These are phyloP conservation scores for Poa pratensis DNA, from an alignment of 176 grass and related monocot genomes.

Conservation along the genomic window DNA sequence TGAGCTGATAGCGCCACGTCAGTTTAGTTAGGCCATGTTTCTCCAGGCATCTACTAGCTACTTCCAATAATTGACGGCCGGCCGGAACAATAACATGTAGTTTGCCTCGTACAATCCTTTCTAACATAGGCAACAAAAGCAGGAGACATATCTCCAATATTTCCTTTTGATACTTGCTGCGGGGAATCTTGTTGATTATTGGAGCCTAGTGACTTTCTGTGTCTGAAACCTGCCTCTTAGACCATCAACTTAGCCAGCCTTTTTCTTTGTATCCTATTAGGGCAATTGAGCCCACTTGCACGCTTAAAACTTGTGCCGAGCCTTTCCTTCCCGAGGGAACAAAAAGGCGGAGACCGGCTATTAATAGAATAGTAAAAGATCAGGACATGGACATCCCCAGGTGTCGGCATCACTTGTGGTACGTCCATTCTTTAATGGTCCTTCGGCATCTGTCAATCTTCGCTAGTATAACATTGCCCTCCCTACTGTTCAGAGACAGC, in stretches of 20 bases:
- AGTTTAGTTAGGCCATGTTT: slow-evolving; percentile 46
- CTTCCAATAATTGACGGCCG: slow-evolving; percentile 49
- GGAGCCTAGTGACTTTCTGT: slow-evolving; percentile 44
- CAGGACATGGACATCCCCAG: slow-evolving; percentile 74
- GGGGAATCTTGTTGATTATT: slow-evolving; percentile 49
- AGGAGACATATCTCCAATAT: slow-evolving; percentile 46
- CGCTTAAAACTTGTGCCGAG: slow-evolving; percentile 45
- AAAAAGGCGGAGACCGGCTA: slow-evolving; percentile 64
- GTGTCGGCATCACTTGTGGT: slow-evolving; percentile 57
- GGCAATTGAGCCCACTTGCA: slow-evolving; percentile 52
- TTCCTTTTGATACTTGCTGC: slow-evolving; percentile 48
- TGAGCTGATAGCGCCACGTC: slow-evolving; percentile 39
- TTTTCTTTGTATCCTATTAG: slow-evolving; percentile 54
- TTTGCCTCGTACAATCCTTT: slow-evolving; percentile 62
- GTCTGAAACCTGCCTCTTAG: slow-evolving; percentile 49
- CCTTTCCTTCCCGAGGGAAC: slow-evolving; percentile 67
- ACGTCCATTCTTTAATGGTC: slow-evolving; percentile 45
- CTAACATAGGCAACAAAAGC: slow-evolving; percentile 46
- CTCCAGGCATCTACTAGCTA: slow-evolving; percentile 42
- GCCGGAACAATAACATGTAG: slow-evolving; percentile 40
- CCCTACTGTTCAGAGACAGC: slow-evolving; percentile 7
- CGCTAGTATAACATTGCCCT: not conserved
- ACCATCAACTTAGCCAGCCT: slow-evolving; percentile 46
- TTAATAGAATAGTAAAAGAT: slow-evolving; percentile 55
- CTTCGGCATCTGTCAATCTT: slow-evolving; percentile 39